Percentiles rank a stretch among this genome's conserved stretches.
Evolutionary conservation across 1,284 basidiomycete species (phyloP).

Genomic region (Cutaneotrichosporon cavernicola): DNA sequence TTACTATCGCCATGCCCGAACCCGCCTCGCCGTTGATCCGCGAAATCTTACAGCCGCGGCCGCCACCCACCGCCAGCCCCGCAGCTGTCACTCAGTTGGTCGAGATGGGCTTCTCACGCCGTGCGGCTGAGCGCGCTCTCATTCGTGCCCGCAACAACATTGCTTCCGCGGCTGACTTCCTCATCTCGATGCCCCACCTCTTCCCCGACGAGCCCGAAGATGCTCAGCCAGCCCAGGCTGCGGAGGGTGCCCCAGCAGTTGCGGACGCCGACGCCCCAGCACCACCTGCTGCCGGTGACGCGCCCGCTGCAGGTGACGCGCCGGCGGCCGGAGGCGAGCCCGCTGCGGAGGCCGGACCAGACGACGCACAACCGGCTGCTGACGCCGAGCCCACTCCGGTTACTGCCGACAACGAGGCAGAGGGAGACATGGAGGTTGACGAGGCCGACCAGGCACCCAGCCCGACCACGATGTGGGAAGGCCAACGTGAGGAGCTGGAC

Average conservation of each 20-base stretch:
- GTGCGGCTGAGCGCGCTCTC: slow-evolving; percentile 79
- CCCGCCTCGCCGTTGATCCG: slow-evolving; percentile 11
- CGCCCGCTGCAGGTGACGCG: background rate
- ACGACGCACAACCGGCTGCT: background rate
- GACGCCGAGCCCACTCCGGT: slow-evolving; percentile 5
- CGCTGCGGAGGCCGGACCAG: slow-evolving; percentile 9
- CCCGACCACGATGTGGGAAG: slow-evolving; percentile 21
- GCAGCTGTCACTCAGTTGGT: slow-evolving; percentile 74
- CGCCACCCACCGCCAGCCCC: slow-evolving; percentile 62
- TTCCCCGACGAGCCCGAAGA: slow-evolving; percentile 54
- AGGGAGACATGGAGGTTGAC: slow-evolving; percentile 29
- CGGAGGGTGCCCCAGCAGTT: slow-evolving; percentile 21
- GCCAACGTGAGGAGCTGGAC: slow-evolving; percentile 58
- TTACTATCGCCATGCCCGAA: slow-evolving; percentile 3
- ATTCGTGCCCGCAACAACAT: slow-evolving; percentile 84
- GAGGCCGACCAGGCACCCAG: slow-evolving; percentile 14
- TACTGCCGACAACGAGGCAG: slow-evolving; percentile 25
- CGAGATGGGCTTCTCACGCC: slow-evolving; percentile 95
- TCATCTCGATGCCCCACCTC: slow-evolving; percentile 78
- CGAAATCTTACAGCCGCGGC: slow-evolving; percentile 9
- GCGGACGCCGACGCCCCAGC: slow-evolving; percentile 9
- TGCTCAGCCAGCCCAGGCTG: slow-evolving; percentile 16
- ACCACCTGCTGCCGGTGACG: background rate
- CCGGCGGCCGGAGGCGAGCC: slow-evolving; percentile 8
- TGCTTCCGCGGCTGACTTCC: slow-evolving; percentile 80